phyloP scores from a whole-genome alignment of 2,329 filamentous ascomycete genomes.

The Arthroderma sp. region DNA sequence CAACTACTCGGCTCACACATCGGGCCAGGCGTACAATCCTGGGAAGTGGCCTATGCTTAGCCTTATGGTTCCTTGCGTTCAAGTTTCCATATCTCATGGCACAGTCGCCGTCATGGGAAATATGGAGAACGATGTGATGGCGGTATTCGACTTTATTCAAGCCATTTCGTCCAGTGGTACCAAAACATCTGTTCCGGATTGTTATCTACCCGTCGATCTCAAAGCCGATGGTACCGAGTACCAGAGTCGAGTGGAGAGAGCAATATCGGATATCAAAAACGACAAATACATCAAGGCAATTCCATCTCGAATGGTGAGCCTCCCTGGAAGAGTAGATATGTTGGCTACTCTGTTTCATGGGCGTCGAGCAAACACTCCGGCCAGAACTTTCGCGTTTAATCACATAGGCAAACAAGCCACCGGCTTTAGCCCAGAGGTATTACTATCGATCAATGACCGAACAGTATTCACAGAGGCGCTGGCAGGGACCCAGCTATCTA shows the following conservation, averaged over 20 bases:
- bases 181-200: no score
- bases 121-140: no score
- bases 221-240: not conserved
- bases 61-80: no score
- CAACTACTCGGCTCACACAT: no score
- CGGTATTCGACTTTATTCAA: no score
- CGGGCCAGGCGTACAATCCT: no score
- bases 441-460: conserved; percentile 12
- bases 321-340: conserved; percentile 11
- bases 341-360: conserved; percentile 12
- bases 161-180: no score
- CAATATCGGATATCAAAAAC: conserved; percentile 6
- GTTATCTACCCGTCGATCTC: not conserved
- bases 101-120: no score
- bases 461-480: not conserved
- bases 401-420: conserved; percentile 13
- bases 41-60: no score
- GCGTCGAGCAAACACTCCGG: conserved; percentile 12
- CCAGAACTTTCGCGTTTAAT: conserved; percentile 12
- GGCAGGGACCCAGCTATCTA: no score
- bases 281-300: conserved; percentile 14
- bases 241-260: not conserved
- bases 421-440: conserved; percentile 15
- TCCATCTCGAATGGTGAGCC: conserved; percentile 10
- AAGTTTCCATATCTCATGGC: no score